Base-by-base conservation (phyloP, 2,329 filamentous ascomycete species). In the Sclerotinia sclerotiorum region DNA sequence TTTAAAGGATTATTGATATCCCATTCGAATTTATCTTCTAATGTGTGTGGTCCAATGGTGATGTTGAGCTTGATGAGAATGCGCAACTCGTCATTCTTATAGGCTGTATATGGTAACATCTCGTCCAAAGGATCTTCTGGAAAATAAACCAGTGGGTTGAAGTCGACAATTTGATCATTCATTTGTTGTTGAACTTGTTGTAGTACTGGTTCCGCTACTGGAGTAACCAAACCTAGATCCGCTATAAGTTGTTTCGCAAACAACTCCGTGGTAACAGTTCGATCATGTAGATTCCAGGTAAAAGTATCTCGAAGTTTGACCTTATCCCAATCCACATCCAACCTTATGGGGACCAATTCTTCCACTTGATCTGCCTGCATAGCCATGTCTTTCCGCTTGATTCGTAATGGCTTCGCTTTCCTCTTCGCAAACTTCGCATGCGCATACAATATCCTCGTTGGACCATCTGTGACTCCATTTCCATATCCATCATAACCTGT, bases 81-180 rank as follows among this genome's bases (percentile, higher is more conserved):
- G 63, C 95, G 90, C 94, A 99, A 97, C 81, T 99, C 95, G 78
- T 99, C 95, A 77, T 99, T 97, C 80, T 98, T 98, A 82, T 97
- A 97, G 8, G 95, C 94, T 51, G 86, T 89, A 78, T 98, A 98
- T 0, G 94, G 94, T 17, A 96, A 84, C 76, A 95, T 90, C 1
- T 93, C 91, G 75, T 99, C 94, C 58, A 97, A 84, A 0, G 94
- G 88, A 75, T 97, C 93, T 75, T 98, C 94, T 74, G 96, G 90
- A 61, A 94, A 90, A 77, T 89, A 95, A 32, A 95, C 89, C 74
- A 97, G 93, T 6, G 95, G 95, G 77, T 97, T 97, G 78, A 93
- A 98, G 78, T 98, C 95, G 74, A 89, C 88, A 63, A 98, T 84
- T 80, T 98, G 95, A 74, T 98, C 95, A 71, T 90, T 87, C 72